A percentile compares a stretch with the other conserved stretches of the same genome.
These are phyloP conservation scores for Omphalea diandra DNA, from an alignment of 441 rosid species.

Conservation along the genomic window DNA sequence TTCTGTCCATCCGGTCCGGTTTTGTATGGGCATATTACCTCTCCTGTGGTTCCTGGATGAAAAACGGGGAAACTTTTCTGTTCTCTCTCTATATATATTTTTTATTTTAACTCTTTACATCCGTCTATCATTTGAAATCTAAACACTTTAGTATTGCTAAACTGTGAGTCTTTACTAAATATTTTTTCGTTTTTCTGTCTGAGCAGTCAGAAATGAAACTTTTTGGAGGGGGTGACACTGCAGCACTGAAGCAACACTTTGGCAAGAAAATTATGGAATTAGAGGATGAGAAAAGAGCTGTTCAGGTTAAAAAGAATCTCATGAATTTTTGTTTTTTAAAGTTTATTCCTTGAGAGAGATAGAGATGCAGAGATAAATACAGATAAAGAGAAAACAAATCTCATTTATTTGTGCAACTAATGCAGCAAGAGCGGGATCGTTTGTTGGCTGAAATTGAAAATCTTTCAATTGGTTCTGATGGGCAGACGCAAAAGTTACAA, in stretches of 20 bases:
- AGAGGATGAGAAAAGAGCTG: slow-evolving; percentile 87
- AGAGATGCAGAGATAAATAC: no score
- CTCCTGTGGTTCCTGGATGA: no score
- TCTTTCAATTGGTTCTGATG: slow-evolving; percentile 73
- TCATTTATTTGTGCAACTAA: slow-evolving; percentile 19
- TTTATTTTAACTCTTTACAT: no score
- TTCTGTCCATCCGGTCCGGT: no score
- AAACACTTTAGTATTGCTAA: no score
- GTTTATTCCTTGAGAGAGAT: slow-evolving; percentile 10
- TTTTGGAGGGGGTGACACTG: slow-evolving; percentile 65
- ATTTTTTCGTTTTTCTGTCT: slow-evolving; percentile 18
- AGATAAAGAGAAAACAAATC: slow-evolving; percentile 4
- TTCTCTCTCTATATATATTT: no score
- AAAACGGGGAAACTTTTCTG: no score
- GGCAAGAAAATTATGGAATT: slow-evolving; percentile 93
- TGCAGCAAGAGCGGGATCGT: slow-evolving; percentile 92
- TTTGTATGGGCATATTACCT: no score
- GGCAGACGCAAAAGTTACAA: slow-evolving; percentile 82
- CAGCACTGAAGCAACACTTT: slow-evolving; percentile 87
- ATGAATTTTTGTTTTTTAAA: slow-evolving; percentile 13
- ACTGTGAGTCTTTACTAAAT: no score
- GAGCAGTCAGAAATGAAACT: slow-evolving; percentile 95
- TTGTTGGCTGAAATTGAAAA: slow-evolving; percentile 87
- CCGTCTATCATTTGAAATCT: no score
- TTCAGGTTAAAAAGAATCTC: slow-evolving; percentile 58